Evolutionary conservation across 2,329 filamentous ascomycete species (phyloP), one percentile per base, ranked within the genome.

Genomic region (Verticillium alfalfae): DNA sequence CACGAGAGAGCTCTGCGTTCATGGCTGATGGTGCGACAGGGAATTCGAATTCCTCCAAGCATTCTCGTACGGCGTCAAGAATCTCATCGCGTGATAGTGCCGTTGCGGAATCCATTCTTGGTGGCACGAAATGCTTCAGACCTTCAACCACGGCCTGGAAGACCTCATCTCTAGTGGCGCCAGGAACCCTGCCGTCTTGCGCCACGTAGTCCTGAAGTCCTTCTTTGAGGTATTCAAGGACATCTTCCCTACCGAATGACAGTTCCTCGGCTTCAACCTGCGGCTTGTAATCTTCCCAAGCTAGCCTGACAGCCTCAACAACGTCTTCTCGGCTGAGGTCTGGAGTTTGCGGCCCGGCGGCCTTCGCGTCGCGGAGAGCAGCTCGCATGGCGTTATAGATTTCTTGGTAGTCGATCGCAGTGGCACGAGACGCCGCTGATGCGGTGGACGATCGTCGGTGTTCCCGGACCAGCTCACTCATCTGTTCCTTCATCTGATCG

Each of bases 281-380:
- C 1, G 94, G 94, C 75, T 96, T 96, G 76, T 96, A 96, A 60
- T 88, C 91, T 71, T 97, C 94, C 87, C 93, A 96, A 1, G 93
- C 94, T 67, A 97, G 93, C 67, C 88, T 88, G 15, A 98, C 90
- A 3, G 93, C 93, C 34, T 90, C 84, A 2, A 98, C 84, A 39
- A 98, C 91, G 62, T 96, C 92, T 57, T 97, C 92, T 66, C 90
- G 86, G 68, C 87, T 88, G 56, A 92, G 76, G n/a, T 79, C 76
- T 10, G 76, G 77, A 41, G 76, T 79, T 56, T 74, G 77, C 45
- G 59, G 59, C 76, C 74, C 2, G 72, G 76, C 59, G 80, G 73
- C 34, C 66, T 81, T 75, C 5, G 85, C 81, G 67, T 90, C 89
- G 64, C 84, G 83, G 34, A 88, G 78, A 10, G 93, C 93, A 60